These are phyloP conservation scores for Suhomyces ambrosiae DNA, from an alignment of 1,139 yeast genomes.

Conservation along the genomic window DNA sequence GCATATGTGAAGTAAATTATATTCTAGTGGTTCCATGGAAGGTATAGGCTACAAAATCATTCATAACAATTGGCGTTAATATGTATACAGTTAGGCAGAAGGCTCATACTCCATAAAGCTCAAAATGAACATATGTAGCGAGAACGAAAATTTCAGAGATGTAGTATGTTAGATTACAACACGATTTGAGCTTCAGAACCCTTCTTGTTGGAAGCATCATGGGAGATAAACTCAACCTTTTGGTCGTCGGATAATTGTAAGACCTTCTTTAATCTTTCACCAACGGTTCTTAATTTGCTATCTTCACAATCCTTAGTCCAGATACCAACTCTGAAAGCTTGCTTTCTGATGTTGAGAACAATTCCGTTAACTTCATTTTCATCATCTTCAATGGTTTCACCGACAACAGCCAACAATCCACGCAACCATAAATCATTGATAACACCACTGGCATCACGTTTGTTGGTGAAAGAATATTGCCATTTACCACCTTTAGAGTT, in stretches of 20 bases:
- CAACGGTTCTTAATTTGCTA: conserved; percentile 65
- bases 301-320: conserved; percentile 89
- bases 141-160: conserved; percentile 9
- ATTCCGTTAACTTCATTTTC: conserved; percentile 94
- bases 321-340: conserved; percentile 81
- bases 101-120: conserved; percentile 6
- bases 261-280: conserved; percentile 82
- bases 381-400: conserved; percentile 91
- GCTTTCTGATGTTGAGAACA: conserved; percentile 84
- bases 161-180: conserved; percentile 24
- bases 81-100: conserved; percentile 13
- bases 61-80: conserved; percentile 10
- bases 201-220: conserved; percentile 52
- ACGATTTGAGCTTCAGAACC: conserved; percentile 47
- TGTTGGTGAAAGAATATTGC: conserved; percentile 71
- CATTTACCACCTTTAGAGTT: conserved; percentile 95
- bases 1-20: too few species aligned
- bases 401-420: conserved; percentile 87
- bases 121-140: conserved; percentile 6
- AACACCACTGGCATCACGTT: conserved; percentile 57
- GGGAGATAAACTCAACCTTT: conserved; percentile 75
- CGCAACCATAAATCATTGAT: conserved; percentile 94
- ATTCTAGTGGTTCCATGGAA: too few species aligned
- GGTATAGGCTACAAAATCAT: not conserved
- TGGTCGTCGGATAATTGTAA: conserved; percentile 69